These are phyloP conservation scores for Monoraphidium neglectum DNA, from an alignment of 139 green algal species.

Conservation along the genomic window DNA sequence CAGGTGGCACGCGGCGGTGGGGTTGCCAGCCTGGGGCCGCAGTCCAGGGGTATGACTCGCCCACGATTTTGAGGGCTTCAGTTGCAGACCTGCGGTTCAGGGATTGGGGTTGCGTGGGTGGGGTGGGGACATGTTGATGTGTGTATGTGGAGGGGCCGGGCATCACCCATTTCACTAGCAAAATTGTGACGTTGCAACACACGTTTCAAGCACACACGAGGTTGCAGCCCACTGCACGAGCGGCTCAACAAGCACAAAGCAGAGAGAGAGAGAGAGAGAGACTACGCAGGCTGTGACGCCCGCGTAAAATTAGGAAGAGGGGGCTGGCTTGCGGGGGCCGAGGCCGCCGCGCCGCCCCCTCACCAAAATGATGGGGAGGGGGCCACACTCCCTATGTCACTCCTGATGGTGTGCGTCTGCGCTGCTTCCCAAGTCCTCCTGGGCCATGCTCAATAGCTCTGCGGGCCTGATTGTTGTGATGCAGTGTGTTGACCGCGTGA, in stretches of 20 bases:
- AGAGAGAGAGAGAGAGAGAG: background rate
- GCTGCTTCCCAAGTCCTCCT: too few species aligned
- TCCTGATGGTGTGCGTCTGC: too few species aligned
- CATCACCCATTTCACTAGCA: background rate
- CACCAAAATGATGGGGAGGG: too few species aligned
- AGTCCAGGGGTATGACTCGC: slow-evolving; percentile 69
- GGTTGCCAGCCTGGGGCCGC: slow-evolving; percentile 17
- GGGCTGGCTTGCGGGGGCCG: too few species aligned
- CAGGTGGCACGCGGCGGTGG: background rate
- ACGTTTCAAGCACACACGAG: slow-evolving; percentile 11
- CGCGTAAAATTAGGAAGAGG: too few species aligned
- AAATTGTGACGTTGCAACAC: slow-evolving; percentile 7
- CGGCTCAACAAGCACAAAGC: background rate
- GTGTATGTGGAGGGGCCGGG: slow-evolving; percentile 53
- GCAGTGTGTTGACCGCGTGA: too few species aligned
- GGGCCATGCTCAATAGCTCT: too few species aligned
- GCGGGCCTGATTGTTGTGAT: too few species aligned
- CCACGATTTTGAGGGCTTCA: slow-evolving; percentile 64
- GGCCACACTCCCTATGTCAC: too few species aligned
- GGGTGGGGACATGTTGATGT: background rate
- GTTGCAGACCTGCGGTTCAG: slow-evolving; percentile 49
- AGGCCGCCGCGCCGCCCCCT: too few species aligned
- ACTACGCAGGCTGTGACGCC: too few species aligned
- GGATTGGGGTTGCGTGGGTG: too few species aligned
- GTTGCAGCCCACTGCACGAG: background rate